Percentiles rank a stretch among this genome's conserved stretches.
phyloP scores from a whole-genome alignment of 2,329 filamentous ascomycete species.

The Neobulgaria alba region DNA sequence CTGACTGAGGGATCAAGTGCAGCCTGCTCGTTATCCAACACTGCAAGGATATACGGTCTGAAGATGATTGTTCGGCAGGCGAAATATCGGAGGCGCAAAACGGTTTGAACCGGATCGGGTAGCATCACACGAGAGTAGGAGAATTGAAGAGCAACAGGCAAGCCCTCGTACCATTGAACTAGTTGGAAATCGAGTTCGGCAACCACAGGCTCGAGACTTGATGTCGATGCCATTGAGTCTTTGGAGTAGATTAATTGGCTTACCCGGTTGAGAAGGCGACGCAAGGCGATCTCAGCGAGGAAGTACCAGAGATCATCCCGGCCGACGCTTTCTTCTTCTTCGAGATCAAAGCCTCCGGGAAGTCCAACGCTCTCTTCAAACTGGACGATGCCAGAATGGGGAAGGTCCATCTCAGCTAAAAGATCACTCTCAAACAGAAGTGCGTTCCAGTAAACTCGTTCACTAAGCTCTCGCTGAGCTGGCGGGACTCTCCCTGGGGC shows the following conservation, averaged over 20 bases:
- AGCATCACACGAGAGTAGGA: slow-evolving; percentile 60
- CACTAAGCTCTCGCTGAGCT: slow-evolving; percentile 62
- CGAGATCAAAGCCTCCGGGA: slow-evolving; percentile 64
- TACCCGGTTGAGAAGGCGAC: slow-evolving; percentile 67
- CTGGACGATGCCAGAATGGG: slow-evolving; percentile 74
- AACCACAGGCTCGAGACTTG: slow-evolving; percentile 67
- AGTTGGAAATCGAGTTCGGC: slow-evolving; percentile 75
- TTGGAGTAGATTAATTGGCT: slow-evolving; percentile 74
- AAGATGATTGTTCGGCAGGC: slow-evolving; percentile 83
- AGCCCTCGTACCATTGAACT: slow-evolving; percentile 74
- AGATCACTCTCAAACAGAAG: slow-evolving; percentile 74
- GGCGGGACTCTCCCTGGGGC: slow-evolving; percentile 62
- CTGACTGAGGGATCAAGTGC: slow-evolving; percentile 63
- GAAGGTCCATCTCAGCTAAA: slow-evolving; percentile 69
- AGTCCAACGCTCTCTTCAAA: slow-evolving; percentile 74
- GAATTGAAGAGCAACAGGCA: slow-evolving; percentile 69
- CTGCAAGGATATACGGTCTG: slow-evolving; percentile 72
- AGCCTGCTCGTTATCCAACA: slow-evolving; percentile 68
- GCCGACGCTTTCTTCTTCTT: slow-evolving; percentile 57
- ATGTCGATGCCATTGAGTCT: slow-evolving; percentile 61
- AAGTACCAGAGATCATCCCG: slow-evolving; percentile 82
- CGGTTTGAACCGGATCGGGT: slow-evolving; percentile 68
- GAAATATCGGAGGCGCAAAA: slow-evolving; percentile 71
- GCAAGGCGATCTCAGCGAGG: slow-evolving; percentile 70
- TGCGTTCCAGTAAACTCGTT: slow-evolving; percentile 78